Base-by-base conservation (phyloP, 2,329 filamentous ascomycete genomes). In the Thermoascus crustaceus region DNA sequence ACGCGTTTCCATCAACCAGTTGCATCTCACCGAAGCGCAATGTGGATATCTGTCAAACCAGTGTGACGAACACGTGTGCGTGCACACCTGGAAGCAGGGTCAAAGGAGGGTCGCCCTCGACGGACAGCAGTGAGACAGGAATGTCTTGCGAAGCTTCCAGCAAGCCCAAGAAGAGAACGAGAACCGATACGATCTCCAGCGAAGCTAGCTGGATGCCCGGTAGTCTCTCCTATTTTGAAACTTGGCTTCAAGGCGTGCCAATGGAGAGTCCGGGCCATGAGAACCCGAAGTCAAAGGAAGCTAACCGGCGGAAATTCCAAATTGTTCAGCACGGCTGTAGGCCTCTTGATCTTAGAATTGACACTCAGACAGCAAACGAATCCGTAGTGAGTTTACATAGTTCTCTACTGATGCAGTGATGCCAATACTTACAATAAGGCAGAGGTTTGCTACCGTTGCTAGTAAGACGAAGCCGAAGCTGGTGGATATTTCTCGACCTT, bases 401-500 rank as follows among this genome's bases (percentile, higher is more conserved):
- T 17, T 17, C 4, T 31, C 7, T 18, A 11, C 11, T 21, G 13
- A 13, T 19, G 9, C 25, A 17, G 9, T 17, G n/a, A 24, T 20
- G n/a, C n/a, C 19, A 20, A 36, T 36, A 32, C 37, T 46, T 11
- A 46, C 30, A 30, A 10, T 21, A 2, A 17, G 4, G 4, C 32
- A 60, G 57, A 48, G 50, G 34, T 53, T 58, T 30, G 53, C 53
- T 6, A 38, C 41, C 26, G 50, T 62, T 19, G 55, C 56, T 14
- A 60, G 53, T 37, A 62, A 54, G 43, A 53, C 49, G 5, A 57
- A 57, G 29, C 58, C 58, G 2, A 61, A 57, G 33, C 42, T 62
- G 4, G 58, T 62, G 8, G 56, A 62, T 14, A 61, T 62, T 14
- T 57, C 58, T 10, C 51, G 55, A 32, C 58, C 58, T 23, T 57